Conservation (phyloP, 2,329 filamentous ascomycete species). For the Penicillium sp. region DNA sequence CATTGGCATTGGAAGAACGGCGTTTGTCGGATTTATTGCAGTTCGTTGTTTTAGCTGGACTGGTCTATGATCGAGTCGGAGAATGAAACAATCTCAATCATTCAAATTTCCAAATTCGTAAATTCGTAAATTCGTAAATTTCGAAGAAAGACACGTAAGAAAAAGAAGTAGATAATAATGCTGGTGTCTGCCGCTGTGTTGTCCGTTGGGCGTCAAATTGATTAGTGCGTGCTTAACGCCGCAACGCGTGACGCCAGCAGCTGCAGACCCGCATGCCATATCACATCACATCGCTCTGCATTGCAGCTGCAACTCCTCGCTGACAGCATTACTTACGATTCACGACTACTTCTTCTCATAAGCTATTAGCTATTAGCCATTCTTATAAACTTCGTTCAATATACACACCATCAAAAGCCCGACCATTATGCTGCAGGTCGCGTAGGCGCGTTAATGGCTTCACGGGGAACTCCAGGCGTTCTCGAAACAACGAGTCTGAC, state of each 20-base stretch:
- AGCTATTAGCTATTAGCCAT: too few species aligned
- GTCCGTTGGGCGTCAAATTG: too few species aligned
- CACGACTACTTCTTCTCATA: neutral
- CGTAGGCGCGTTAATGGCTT: slow-evolving; percentile 33
- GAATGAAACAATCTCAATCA: neutral
- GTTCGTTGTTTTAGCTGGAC: slow-evolving; percentile 21
- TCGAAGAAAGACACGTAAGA: neutral
- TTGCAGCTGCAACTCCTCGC: slow-evolving; percentile 1
- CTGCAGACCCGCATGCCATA: slow-evolving; percentile 1
- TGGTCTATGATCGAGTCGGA: neutral
- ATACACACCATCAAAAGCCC: neutral
- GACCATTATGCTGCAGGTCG: slow-evolving; percentile 20
- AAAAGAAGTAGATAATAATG: too few species aligned
- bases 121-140: too few species aligned
- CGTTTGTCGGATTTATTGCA: slow-evolving; percentile 26
- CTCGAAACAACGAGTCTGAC: slow-evolving; percentile 32
- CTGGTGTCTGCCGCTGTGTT: too few species aligned
- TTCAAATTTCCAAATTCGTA: too few species aligned
- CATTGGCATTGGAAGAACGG: slow-evolving; percentile 38
- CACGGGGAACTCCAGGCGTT: slow-evolving; percentile 26
- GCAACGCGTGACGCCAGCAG: slow-evolving; percentile 14
- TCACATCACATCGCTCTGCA: neutral
- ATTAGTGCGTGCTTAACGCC: neutral
- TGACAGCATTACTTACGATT: neutral
- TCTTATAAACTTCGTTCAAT: neutral